Evolutionary conservation across 371 early-diverging fungal species (phyloP).

Genomic region (Mortierella sp.): DNA sequence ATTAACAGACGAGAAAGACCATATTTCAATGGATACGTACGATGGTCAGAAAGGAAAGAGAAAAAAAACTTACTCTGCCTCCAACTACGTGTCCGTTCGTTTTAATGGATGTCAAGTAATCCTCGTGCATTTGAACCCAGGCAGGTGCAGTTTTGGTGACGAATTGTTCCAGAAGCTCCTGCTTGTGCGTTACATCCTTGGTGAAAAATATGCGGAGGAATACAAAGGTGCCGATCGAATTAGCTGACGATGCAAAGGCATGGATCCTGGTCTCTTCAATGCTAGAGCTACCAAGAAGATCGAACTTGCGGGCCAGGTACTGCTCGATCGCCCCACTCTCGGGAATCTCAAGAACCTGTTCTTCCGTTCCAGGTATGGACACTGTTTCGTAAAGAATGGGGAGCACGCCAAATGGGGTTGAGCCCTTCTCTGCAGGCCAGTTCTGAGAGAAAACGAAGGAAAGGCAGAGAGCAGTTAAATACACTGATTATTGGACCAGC

Average conservation of each 20-base stretch:
- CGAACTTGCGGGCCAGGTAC: slow-evolving; percentile 19
- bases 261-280: slow-evolving; percentile 3
- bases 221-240: not conserved
- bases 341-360: slow-evolving; percentile 5
- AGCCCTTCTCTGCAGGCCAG: not conserved
- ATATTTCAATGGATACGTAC: too few relatives aligned
- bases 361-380: not conserved
- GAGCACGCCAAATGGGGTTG: not conserved
- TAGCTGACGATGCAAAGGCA: not conserved
- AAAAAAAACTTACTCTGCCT: too few relatives aligned
- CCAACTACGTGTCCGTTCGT: not conserved
- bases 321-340: slow-evolving; percentile 22
- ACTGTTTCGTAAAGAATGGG: slow-evolving; percentile 2
- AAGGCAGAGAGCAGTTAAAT: too few relatives aligned
- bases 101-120: slow-evolving; percentile 4
- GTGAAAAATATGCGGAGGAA: not conserved
- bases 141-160: not conserved
- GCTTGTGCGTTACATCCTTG: slow-evolving; percentile 14
- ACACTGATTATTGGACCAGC: too few relatives aligned
- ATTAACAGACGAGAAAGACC: too few relatives aligned
- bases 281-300: not conserved
- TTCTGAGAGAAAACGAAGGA: not conserved
- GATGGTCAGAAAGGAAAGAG: too few relatives aligned
- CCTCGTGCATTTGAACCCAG: slow-evolving; percentile 6
- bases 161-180: not conserved